Percentiles rank a stretch among this genome's conserved stretches.
These are phyloP conservation scores for Backusella circina DNA, from an alignment of 192 early-diverging fungal species.

Conservation along the genomic window DNA sequence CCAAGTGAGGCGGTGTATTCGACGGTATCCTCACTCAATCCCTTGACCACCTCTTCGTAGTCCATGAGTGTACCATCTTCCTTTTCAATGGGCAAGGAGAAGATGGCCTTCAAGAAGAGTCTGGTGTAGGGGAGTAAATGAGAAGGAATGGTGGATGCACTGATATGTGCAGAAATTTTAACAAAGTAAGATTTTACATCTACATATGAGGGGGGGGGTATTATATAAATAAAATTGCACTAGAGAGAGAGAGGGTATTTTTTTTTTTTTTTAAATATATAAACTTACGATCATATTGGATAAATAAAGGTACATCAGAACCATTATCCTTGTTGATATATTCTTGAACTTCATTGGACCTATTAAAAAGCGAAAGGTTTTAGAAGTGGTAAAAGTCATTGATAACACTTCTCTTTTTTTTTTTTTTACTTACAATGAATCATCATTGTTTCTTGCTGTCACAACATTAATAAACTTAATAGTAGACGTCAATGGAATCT, in stretches of 20 bases:
- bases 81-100: constrained; percentile 44
- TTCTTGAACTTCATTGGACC: constrained; percentile 44
- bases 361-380: not conserved
- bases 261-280: not conserved
- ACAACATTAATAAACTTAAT: constrained; percentile 52
- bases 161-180: constrained; percentile 44
- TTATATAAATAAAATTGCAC: not conserved
- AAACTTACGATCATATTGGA: constrained; percentile 53
- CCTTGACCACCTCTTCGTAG: constrained; percentile 52
- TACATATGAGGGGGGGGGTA: constrained; percentile 9
- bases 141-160: constrained; percentile 39
- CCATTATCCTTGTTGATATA: constrained; percentile 44
- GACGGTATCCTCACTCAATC: constrained; percentile 52
- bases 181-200: constrained; percentile 55
- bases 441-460: constrained; percentile 39
- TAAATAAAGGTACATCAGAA: constrained; percentile 45
- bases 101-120: constrained; percentile 54
- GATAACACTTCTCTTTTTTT: not conserved
- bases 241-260: not conserved
- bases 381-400: not conserved
- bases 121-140: constrained; percentile 46
- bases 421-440: constrained; percentile 34
- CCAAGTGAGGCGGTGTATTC: constrained; percentile 42
- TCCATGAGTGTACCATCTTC: constrained; percentile 31
- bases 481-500: constrained; percentile 44